phyloP scores from a whole-genome alignment of 345 rosid species.

The Crucihimalaya himalaica region DNA sequence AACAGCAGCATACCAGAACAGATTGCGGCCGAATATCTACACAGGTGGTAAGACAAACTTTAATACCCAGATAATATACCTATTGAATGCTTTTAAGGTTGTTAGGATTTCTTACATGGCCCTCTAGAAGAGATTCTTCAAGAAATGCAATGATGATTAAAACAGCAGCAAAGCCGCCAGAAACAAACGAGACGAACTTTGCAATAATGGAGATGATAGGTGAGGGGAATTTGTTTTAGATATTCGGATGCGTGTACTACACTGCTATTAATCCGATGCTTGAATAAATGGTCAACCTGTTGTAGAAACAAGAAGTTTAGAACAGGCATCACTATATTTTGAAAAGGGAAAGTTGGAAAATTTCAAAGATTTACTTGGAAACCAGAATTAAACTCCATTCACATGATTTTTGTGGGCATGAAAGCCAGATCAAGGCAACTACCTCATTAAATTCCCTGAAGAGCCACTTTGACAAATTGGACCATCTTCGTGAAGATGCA shows the following conservation, averaged over 20 bases:
- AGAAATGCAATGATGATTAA: slow-evolving; percentile 94
- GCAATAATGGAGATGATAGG: slow-evolving; percentile 88
- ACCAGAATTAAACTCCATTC: not conserved
- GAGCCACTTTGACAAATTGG: slow-evolving; percentile 94
- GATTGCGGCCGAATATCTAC: slow-evolving; percentile 96
- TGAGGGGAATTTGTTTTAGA: slow-evolving; percentile 87
- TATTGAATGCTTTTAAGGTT: not conserved
- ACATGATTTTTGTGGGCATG: not conserved
- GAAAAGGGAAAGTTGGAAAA: not conserved
- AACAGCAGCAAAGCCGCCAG: slow-evolving; percentile 97
- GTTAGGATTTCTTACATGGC: slow-evolving; percentile 63
- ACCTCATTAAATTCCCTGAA: slow-evolving; percentile 99
- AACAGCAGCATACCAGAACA: slow-evolving; percentile 98
- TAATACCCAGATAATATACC: slow-evolving; percentile 10
- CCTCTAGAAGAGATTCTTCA: slow-evolving; percentile 97
- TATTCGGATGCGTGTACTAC: too few species aligned
- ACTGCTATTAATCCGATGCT: too few species aligned
- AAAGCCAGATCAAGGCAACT: slow-evolving; percentile 24
- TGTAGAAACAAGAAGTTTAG: slow-evolving; percentile 24
- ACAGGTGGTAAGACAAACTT: slow-evolving; percentile 29
- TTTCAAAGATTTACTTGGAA: not conserved
- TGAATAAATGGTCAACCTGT: slow-evolving; percentile 98
- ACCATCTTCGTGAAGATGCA: slow-evolving; percentile 97
- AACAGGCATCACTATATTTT: slow-evolving; percentile 3
- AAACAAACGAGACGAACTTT: slow-evolving; percentile 91